Evolutionary conservation across 148 eudicot species (phyloP).

Genomic region (Chenopodium berlandieri): DNA sequence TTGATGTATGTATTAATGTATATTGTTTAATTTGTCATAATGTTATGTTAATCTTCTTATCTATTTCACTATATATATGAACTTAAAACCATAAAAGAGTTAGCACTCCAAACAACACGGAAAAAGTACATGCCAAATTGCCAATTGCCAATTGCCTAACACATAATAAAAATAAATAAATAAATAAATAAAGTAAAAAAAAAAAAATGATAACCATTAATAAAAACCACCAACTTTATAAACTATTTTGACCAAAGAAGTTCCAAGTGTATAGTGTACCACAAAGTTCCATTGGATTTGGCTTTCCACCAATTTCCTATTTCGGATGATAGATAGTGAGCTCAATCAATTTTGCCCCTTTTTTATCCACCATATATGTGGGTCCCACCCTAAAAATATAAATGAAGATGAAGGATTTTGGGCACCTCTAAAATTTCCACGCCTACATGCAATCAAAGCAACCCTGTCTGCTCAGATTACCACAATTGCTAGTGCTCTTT

Average conservation of each 20-base stretch:
- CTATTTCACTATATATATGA: too few relatives aligned
- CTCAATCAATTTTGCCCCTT: conserved; percentile 22
- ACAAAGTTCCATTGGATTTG: neutral
- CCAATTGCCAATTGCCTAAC: neutral
- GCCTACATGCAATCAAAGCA: conserved; percentile 3
- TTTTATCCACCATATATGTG: conserved; percentile 5
- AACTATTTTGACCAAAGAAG: conserved; percentile 19
- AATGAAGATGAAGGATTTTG: too few relatives aligned
- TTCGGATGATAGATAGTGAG: neutral
- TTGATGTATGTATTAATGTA: too few relatives aligned
- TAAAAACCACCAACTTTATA: conserved; percentile 9
- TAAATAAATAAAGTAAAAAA: neutral
- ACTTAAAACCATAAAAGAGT: too few relatives aligned
- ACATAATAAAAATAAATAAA: too few relatives aligned
- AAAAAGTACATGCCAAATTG: neutral
- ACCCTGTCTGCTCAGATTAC: conserved; percentile 11
- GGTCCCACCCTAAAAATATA: neutral
- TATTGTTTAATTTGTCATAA: too few relatives aligned
- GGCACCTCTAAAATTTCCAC: neutral
- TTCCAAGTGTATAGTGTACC: conserved; percentile 27
- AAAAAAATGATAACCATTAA: conserved; percentile 22
- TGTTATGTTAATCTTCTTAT: too few relatives aligned
- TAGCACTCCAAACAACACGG: neutral
- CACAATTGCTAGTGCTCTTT: conserved; percentile 8
- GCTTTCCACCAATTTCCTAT: conserved; percentile 6